phyloP scores from a whole-genome alignment of 257 asterid species.

The Striga asiatica region DNA sequence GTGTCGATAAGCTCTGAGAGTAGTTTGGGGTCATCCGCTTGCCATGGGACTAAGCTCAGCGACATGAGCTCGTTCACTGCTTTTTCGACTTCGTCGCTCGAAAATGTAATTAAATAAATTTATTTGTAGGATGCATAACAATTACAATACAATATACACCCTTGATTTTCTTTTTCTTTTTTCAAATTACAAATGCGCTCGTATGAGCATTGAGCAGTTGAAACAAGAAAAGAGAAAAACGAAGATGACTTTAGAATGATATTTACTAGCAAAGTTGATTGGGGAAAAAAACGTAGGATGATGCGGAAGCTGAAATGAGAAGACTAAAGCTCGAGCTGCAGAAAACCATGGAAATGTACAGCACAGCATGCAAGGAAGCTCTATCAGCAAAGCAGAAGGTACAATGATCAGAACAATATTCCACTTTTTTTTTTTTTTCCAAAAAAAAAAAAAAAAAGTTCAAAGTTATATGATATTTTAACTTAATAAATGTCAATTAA shows the following conservation, averaged over 20 bases:
- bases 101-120: no score
- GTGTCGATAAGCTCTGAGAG: conserved; percentile 55
- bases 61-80: conserved; percentile 40
- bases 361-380: conserved; percentile 90
- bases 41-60: conserved; percentile 26
- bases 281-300: conserved; percentile 40
- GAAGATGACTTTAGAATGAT: background rate
- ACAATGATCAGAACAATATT: background rate
- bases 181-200: no score
- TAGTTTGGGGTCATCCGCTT: conserved; percentile 41
- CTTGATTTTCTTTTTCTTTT: no score
- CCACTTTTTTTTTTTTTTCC: no score
- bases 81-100: conserved; percentile 53
- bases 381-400: conserved; percentile 79
- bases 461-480: no score
- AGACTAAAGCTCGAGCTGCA: conserved; percentile 77
- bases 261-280: background rate
- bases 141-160: no score
- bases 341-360: conserved; percentile 80
- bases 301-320: conserved; percentile 85
- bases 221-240: no score
- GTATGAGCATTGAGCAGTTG: no score
- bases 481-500: no score
- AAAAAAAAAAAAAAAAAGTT: no score
- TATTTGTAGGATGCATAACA: no score